These are phyloP conservation scores for Aspergillus luchuensis DNA, from an alignment of 2,329 filamentous ascomycete genomes.

Conservation along the genomic window DNA sequence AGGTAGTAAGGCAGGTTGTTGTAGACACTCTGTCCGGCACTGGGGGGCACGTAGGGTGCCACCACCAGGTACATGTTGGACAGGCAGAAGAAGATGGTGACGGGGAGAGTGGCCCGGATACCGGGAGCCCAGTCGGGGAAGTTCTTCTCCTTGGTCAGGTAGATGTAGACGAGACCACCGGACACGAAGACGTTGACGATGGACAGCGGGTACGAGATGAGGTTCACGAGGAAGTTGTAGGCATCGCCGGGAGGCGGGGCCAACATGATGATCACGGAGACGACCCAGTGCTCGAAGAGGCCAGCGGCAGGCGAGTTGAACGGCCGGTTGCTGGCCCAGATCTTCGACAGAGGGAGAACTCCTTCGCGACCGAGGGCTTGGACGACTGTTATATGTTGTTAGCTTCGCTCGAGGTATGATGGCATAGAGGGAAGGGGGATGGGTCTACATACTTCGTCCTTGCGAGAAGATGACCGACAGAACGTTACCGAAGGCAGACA, in stretches of 20 bases:
- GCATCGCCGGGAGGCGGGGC: slow-evolving; percentile 68
- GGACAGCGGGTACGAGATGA: slow-evolving; percentile 45
- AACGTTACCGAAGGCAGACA: slow-evolving; percentile 64
- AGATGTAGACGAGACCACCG: slow-evolving; percentile 52
- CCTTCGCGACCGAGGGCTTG: slow-evolving; percentile 70
- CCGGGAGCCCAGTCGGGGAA: slow-evolving; percentile 53
- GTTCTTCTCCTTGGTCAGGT: slow-evolving; percentile 38
- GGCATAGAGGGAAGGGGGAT: no score
- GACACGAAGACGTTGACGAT: slow-evolving; percentile 56
- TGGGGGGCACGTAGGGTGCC: slow-evolving; percentile 56
- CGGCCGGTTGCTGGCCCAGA: slow-evolving; percentile 71
- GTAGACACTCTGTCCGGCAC: slow-evolving; percentile 53
- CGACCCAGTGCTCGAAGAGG: slow-evolving; percentile 64
- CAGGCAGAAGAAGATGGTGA: slow-evolving; percentile 55
- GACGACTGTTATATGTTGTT: slow-evolving; percentile 30
- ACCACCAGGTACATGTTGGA: slow-evolving; percentile 56
- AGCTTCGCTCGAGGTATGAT: neutral
- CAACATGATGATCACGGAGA: slow-evolving; percentile 66
- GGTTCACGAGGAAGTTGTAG: slow-evolving; percentile 62
- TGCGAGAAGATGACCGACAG: slow-evolving; percentile 58
- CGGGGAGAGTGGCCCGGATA: slow-evolving; percentile 53
- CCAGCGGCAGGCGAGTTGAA: slow-evolving; percentile 64
- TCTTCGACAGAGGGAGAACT: slow-evolving; percentile 63
- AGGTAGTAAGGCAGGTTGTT: slow-evolving; percentile 56
- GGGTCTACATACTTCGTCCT: slow-evolving; percentile 37